A percentile compares a stretch with the other conserved stretches of the same genome.
These are phyloP conservation scores for Trematosphaeria pertusa DNA, from an alignment of 2,329 filamentous ascomycete genomes.

Conservation along the genomic window DNA sequence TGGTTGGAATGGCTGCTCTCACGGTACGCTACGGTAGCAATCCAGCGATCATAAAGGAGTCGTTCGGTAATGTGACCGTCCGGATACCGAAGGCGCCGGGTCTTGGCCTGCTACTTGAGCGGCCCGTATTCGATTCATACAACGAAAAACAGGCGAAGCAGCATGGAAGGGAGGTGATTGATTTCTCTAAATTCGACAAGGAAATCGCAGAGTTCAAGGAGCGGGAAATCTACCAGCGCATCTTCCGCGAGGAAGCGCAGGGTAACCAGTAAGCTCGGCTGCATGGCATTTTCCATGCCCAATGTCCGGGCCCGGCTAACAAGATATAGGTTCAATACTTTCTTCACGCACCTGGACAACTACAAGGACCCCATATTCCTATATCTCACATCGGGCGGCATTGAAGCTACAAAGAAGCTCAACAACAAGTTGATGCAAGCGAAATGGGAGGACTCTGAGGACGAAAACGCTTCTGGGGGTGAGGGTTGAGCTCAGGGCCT, in stretches of 20 bases:
- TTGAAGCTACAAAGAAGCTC: constrained; percentile 50
- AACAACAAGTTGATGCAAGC: constrained; percentile 36
- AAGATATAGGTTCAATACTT: constrained; percentile 50
- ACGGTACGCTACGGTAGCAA: constrained; percentile 84
- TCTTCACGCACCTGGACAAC: constrained; percentile 60
- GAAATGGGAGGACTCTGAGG: constrained; percentile 44
- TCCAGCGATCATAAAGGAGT: constrained; percentile 72
- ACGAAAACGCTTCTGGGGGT: constrained; percentile 44
- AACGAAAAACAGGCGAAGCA: constrained; percentile 74
- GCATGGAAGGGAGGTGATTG: constrained; percentile 71
- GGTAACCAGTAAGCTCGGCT: constrained; percentile 82
- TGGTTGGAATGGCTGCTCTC: constrained; percentile 92
- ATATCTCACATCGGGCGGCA: constrained; percentile 57
- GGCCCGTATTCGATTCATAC: constrained; percentile 90
- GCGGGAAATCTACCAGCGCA: constrained; percentile 86
- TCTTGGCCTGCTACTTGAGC: constrained; percentile 84
- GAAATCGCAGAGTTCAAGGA: constrained; percentile 91
- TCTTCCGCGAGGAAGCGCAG: constrained; percentile 88
- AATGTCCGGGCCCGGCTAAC: constrained; percentile 24
- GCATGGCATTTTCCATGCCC: too few relatives aligned
- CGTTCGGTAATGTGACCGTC: constrained; percentile 74
- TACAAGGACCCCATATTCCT: constrained; percentile 58
- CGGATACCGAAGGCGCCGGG: constrained; percentile 94
- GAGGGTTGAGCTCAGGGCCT: constrained; percentile 32
- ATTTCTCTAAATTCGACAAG: constrained; percentile 78